phyloP scores from a whole-genome alignment of 768 basidiomycete species.

The Termitomyces titanicus region DNA sequence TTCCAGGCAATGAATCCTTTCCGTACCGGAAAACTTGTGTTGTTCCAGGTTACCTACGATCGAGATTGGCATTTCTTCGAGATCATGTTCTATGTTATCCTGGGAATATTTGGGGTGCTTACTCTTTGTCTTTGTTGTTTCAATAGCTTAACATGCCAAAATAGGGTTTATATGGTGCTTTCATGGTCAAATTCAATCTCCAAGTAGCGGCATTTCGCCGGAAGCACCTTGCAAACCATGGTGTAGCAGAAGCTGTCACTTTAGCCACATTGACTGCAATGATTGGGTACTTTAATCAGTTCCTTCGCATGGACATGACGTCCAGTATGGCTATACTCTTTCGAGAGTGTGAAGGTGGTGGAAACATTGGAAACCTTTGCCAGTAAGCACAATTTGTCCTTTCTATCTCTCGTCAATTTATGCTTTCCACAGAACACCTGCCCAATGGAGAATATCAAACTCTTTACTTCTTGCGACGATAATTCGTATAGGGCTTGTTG shows the following conservation, averaged over 20 bases:
- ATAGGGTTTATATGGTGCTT: conserved; percentile 95
- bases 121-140: conserved; percentile 3
- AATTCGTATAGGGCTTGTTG: conserved; percentile 80
- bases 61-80: conserved; percentile 99
- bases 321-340: conserved; percentile 94
- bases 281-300: conserved; percentile 92
- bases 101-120: conserved; percentile 92
- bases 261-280: conserved; percentile 88
- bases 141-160: background rate
- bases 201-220: conserved; percentile 93
- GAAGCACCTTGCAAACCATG: conserved; percentile 81
- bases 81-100: conserved; percentile 91
- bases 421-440: conserved; percentile 54
- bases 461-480: conserved; percentile 90
- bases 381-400: conserved; percentile 59
- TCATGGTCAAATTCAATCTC: conserved; percentile 95
- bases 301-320: conserved; percentile 96
- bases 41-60: conserved; percentile 97
- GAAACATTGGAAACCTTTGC: conserved; percentile 85
- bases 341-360: conserved; percentile 92
- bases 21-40: conserved; percentile 93
- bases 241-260: conserved; percentile 83
- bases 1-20: conserved; percentile 95
- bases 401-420: background rate
- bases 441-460: conserved; percentile 94